Base-by-base conservation (phyloP, 2,329 filamentous ascomycete genomes). In the Fusarium transvaalense region DNA sequence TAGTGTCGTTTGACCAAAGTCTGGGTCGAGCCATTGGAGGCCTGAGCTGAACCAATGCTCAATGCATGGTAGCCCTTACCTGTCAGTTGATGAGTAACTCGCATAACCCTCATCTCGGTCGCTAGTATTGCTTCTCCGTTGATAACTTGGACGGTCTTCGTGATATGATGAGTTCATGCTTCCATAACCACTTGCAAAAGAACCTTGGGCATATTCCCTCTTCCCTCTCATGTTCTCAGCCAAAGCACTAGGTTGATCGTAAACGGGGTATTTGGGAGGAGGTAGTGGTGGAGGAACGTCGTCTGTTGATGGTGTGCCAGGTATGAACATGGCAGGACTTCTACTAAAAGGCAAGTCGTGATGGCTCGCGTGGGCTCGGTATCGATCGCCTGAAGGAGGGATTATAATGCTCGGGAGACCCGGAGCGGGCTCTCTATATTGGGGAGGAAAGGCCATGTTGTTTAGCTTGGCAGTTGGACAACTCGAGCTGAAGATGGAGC, bases 231-330 rank as follows among this genome's bases (percentile, higher is more conserved):
- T 75, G 47, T 79, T 77, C 38, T 78, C 61, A 19, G 61, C 69
- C 35, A 74, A 50, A 31, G 71, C 69, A 42, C 74, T 64, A 56
- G 76, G 71, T 31, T 76, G 76, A 8, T 80, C 80, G 37, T 74
- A 72, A 37, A 79, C 76, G 9, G 79, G 80, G 34, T 77, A 73
- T 47, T 77, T 77, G 7, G 83, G 83, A n/a, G 82, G 82, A n/a
- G 82, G 83, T 43, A 85, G 68, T 35, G 83, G 79, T 52, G 82
- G 83, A 63, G 82, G 83, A 4, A 76, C 80, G 64, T 77, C 72
- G 61, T 74, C 66, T 59, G 72, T 74, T 43, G 71, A 66, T 15
- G 74, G 67, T 42, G 77, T 72, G 48, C 81, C 80, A 34, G 81
- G 82, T 61, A 85, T 84, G 48, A 80, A 76, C 74, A 84, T 79